phyloP scores from a whole-genome alignment of 1,284 basidiomycete genomes.

The Papiliotrema terrestris region DNA sequence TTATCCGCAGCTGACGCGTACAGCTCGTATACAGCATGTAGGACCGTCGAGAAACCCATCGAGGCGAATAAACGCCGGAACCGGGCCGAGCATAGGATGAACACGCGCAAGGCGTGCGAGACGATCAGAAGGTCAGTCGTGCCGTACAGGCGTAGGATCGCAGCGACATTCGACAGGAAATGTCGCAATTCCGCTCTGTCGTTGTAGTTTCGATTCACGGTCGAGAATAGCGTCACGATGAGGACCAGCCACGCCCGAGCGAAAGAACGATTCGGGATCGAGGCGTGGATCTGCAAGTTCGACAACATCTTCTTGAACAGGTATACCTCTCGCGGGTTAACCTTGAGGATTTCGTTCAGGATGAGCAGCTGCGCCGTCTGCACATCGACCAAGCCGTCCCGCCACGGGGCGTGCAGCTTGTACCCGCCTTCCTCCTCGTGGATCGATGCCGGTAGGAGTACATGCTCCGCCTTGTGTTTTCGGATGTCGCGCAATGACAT shows the following conservation, averaged over 20 bases:
- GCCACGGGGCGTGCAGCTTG: constrained; percentile 43
- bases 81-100: constrained; percentile 69
- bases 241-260: constrained; percentile 68
- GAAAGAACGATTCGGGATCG: constrained; percentile 44
- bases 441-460: constrained; percentile 59
- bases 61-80: constrained; percentile 70
- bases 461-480: constrained; percentile 66
- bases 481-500: constrained; percentile 70
- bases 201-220: constrained; percentile 70
- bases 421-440: constrained; percentile 56
- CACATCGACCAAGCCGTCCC: constrained; percentile 61
- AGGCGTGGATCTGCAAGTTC: constrained; percentile 51
- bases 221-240: constrained; percentile 66
- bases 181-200: constrained; percentile 67
- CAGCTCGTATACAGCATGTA: constrained; percentile 64
- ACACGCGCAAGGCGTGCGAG: constrained; percentile 62
- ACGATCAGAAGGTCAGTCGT: constrained; percentile 65
- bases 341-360: constrained; percentile 62
- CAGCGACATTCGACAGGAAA: constrained; percentile 66
- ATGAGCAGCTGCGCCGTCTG: constrained; percentile 69
- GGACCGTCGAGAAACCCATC: constrained; percentile 67
- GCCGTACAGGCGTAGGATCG: constrained; percentile 63
- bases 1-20: constrained; percentile 56
- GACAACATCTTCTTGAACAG: constrained; percentile 66
- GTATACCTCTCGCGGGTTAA: constrained; percentile 67